Conservation (phyloP, 2,329 filamentous ascomycete genomes). For the Dichotomopilus funicola region DNA sequence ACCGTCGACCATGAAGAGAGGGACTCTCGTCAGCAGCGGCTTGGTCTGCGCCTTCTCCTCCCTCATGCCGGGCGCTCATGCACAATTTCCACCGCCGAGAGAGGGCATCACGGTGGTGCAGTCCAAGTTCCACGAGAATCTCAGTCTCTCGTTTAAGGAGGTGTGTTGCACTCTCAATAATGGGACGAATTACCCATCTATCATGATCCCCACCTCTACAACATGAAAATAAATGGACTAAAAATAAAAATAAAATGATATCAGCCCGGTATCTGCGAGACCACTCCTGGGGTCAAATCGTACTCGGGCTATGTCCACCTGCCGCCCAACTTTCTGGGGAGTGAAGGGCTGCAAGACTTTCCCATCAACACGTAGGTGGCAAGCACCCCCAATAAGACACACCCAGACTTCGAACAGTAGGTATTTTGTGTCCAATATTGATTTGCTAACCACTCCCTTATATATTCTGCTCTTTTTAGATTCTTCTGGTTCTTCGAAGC, state of each 20-base stretch:
- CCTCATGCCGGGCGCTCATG: slow-evolving; percentile 4
- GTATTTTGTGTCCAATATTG: neutral
- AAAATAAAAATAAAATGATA: neutral
- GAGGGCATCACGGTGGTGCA: slow-evolving; percentile 38
- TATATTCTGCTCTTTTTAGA: neutral
- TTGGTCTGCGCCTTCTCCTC: no score
- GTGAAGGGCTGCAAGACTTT: slow-evolving; percentile 24
- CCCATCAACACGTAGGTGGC: slow-evolving; percentile 35
- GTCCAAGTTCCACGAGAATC: slow-evolving; percentile 51
- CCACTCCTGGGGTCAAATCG: slow-evolving; percentile 49
- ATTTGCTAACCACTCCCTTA: neutral
- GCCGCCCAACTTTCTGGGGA: slow-evolving; percentile 33
- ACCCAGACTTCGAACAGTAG: no score
- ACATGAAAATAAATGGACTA: neutral
- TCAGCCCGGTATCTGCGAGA: slow-evolving; percentile 50
- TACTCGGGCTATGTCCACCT: slow-evolving; percentile 56
- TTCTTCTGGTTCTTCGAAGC: slow-evolving; percentile 35
- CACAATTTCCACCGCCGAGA: slow-evolving; percentile 23
- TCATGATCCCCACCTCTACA: neutral
- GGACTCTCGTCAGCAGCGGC: neutral
- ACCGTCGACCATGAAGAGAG: neutral
- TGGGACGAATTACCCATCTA: neutral
- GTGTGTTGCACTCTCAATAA: slow-evolving; percentile 3
- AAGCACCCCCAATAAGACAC: neutral
- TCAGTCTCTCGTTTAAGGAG: slow-evolving; percentile 55